A percentile compares a stretch with the other conserved stretches of the same genome.
These are phyloP conservation scores for Eucalyptus erythrocorys DNA, from an alignment of 345 rosid genomes.

Conservation along the genomic window DNA sequence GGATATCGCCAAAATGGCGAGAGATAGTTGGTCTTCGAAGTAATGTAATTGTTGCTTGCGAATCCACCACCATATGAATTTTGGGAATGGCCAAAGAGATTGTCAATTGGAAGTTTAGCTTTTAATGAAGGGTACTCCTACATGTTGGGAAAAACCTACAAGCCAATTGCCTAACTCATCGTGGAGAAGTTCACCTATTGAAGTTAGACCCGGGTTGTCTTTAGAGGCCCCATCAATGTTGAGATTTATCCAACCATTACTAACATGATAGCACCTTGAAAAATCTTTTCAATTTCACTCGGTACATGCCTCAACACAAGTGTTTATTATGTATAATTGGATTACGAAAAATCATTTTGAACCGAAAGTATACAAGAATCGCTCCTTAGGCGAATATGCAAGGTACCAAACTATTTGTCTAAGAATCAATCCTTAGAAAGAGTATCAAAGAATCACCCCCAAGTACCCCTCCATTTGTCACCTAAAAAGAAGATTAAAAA, in stretches of 20 bases:
- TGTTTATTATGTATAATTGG: not conserved
- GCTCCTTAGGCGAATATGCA: not conserved
- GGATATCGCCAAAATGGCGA: too few species aligned
- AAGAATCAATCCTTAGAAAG: not conserved
- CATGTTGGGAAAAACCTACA: not conserved
- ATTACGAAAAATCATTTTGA: not conserved
- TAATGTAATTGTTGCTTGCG: not conserved
- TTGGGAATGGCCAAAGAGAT: not conserved
- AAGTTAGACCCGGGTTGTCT: not conserved
- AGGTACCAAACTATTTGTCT: not conserved
- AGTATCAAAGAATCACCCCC: not conserved
- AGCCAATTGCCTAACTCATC: not conserved
- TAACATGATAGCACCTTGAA: not conserved
- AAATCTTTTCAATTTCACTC: not conserved
- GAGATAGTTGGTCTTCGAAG: not conserved
- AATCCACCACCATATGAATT: not conserved
- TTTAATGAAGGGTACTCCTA: not conserved
- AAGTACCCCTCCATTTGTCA: not conserved
- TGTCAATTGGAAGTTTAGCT: not conserved
- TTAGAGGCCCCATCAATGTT: not conserved
- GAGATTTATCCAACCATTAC: not conserved
- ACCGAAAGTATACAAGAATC: not conserved
- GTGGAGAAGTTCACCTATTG: not conserved
- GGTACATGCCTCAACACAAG: not conserved
- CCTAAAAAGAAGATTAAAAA: not conserved